These are phyloP conservation scores for Asterochloris sp. DNA, from an alignment of 139 green algal genomes.

Conservation along the genomic window DNA sequence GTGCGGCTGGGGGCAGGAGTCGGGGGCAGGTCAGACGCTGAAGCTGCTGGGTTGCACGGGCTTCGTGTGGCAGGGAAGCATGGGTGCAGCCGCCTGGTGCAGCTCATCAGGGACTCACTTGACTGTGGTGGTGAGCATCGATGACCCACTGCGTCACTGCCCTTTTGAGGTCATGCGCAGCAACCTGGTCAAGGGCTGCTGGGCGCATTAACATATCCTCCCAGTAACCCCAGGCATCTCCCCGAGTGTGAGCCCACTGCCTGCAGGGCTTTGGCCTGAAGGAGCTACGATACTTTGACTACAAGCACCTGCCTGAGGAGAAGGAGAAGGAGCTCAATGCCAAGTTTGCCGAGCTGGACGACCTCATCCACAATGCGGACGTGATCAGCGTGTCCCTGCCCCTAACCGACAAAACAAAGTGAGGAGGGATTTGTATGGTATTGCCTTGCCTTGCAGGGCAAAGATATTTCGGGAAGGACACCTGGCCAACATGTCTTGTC, in stretches of 20 bases:
- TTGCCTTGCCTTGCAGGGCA: not conserved
- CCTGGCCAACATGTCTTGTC: no score
- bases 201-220: no score
- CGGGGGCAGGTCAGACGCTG: no score
- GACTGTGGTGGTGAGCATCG: no score
- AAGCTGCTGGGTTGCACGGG: no score
- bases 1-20: no score
- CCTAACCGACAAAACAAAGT: constrained; percentile 25
- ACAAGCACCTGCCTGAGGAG: constrained; percentile 10
- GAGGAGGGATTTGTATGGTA: not conserved
- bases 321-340: constrained; percentile 16
- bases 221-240: not conserved
- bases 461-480: not conserved
- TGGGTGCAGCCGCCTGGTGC: no score
- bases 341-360: constrained; percentile 10
- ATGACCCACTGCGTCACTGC: no score
- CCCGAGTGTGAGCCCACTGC: not conserved
- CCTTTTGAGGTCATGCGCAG: no score
- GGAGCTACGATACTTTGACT: constrained; percentile 20
- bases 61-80: no score
- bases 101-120: no score
- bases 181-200: no score
- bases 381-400: constrained; percentile 25
- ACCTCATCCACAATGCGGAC: constrained; percentile 20
- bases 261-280: constrained; percentile 19